phyloP scores from a whole-genome alignment of 805 yeast genomes.

The Lachancea meyersii region DNA sequence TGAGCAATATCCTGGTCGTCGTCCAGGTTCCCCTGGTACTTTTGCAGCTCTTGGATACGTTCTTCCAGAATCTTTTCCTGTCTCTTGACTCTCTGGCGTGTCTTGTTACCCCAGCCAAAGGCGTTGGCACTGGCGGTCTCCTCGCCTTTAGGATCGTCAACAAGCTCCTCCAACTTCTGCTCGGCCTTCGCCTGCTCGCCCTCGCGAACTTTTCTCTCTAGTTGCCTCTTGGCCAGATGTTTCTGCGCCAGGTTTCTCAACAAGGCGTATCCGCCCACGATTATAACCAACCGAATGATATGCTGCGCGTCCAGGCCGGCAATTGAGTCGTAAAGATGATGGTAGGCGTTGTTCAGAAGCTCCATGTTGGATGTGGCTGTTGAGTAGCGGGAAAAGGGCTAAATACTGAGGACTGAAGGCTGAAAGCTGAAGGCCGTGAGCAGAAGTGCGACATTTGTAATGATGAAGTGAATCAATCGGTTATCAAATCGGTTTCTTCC shows the following conservation, averaged over 20 bases:
- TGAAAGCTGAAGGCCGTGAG: too few species aligned
- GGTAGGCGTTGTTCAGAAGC: constrained; percentile 13
- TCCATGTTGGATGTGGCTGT: constrained; percentile 6
- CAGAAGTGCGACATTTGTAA: constrained; percentile 3
- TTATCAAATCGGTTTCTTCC: background rate
- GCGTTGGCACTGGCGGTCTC: constrained; percentile 35
- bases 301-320: constrained; percentile 16
- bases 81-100: constrained; percentile 52
- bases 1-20: constrained; percentile 59
- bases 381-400: too few species aligned
- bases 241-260: constrained; percentile 50
- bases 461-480: background rate
- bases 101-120: constrained; percentile 79
- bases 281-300: constrained; percentile 33
- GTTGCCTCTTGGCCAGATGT: constrained; percentile 51
- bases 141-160: constrained; percentile 35
- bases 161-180: constrained; percentile 28
- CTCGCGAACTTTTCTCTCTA: constrained; percentile 44
- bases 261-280: constrained; percentile 59
- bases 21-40: constrained; percentile 38
- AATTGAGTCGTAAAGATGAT: constrained; percentile 16
- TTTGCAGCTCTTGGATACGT: constrained; percentile 35
- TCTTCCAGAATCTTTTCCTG: constrained; percentile 51
- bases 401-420: too few species aligned
- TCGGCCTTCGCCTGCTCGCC: constrained; percentile 25